These are phyloP conservation scores for Polysphondylium violaceum DNA, from an alignment of 78 protist genomes.

Conservation along the genomic window DNA sequence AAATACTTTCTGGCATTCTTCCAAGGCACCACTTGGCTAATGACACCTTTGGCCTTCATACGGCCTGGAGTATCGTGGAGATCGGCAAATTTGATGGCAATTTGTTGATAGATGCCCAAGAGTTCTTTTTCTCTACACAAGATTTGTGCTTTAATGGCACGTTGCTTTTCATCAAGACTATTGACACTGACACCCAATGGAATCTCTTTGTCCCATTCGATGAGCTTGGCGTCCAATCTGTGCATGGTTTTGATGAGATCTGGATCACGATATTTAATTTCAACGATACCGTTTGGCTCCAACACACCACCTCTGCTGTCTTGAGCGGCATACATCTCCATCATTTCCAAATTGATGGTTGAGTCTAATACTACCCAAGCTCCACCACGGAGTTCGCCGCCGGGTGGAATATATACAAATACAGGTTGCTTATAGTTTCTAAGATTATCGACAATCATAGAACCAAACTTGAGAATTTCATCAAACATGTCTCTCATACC, in stretches of 20 bases:
- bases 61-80: conserved; percentile 98
- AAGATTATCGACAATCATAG: conserved; percentile 96
- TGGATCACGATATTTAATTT: conserved; percentile 90
- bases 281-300: conserved; percentile 96
- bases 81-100: conserved; percentile 95
- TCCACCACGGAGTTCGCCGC: conserved; percentile 96
- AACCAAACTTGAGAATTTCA: conserved; percentile 98
- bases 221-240: conserved; percentile 81
- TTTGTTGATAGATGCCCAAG: conserved; percentile 89
- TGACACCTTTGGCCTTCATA: conserved; percentile 95
- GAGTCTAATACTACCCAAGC: conserved; percentile 99
- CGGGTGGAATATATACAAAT: conserved; percentile 96
- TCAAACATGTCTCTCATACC: conserved; percentile 99
- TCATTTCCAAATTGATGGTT: conserved; percentile 92
- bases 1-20: conserved; percentile 86
- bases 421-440: conserved; percentile 94
- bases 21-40: conserved; percentile 91
- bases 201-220: conserved; percentile 36
- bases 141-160: conserved; percentile 6
- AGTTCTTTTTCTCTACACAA: conserved; percentile 82
- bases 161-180: conserved; percentile 22
- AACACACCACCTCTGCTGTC: conserved; percentile 96
- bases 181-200: background rate
- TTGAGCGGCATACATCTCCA: conserved; percentile 96
- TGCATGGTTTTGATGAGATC: conserved; percentile 88